Percentiles rank a stretch among this genome's conserved stretches.
These are phyloP conservation scores for Tuctoria greenei DNA, from an alignment of 176 grass and related monocot genomes.

Conservation along the genomic window DNA sequence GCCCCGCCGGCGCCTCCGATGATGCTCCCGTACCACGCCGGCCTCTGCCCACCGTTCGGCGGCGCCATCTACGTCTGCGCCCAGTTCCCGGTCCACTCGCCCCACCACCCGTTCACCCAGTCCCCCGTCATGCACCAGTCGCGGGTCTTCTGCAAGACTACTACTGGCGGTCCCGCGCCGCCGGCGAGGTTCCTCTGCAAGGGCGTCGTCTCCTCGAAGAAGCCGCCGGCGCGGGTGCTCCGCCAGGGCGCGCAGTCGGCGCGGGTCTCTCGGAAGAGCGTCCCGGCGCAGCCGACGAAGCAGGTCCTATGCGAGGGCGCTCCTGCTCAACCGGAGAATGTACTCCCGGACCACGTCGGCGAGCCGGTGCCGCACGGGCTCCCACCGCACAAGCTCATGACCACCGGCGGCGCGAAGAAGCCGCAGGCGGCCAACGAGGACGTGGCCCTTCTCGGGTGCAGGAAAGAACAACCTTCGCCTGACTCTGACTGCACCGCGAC, in stretches of 20 bases:
- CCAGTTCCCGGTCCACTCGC: not conserved
- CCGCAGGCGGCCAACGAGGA: not conserved
- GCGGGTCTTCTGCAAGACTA: not conserved
- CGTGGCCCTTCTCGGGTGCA: not conserved
- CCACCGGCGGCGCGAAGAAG: constrained; percentile 11
- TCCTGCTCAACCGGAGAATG: not conserved
- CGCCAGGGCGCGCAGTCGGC: not conserved
- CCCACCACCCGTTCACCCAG: not conserved
- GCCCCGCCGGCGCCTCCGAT: constrained; percentile 9
- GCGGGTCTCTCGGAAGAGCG: too few species aligned
- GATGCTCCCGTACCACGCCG: constrained; percentile 7
- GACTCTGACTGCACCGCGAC: not conserved
- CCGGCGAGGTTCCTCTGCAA: not conserved
- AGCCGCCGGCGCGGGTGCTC: not conserved
- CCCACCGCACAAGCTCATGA: constrained; percentile 24
- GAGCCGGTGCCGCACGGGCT: not conserved
- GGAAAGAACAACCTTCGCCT: not conserved
- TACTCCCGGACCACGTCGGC: not conserved
- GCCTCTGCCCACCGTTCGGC: not conserved
- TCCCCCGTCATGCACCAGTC: not conserved
- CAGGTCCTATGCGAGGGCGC: not conserved
- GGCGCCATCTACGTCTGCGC: constrained; percentile 11
- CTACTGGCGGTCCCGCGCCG: not conserved
- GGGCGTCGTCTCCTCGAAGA: not conserved
- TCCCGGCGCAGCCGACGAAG: not conserved